A percentile compares a stretch with the other conserved stretches of the same genome.
phyloP scores from a whole-genome alignment of 805 yeast species.

The Dipodascus albidus region DNA sequence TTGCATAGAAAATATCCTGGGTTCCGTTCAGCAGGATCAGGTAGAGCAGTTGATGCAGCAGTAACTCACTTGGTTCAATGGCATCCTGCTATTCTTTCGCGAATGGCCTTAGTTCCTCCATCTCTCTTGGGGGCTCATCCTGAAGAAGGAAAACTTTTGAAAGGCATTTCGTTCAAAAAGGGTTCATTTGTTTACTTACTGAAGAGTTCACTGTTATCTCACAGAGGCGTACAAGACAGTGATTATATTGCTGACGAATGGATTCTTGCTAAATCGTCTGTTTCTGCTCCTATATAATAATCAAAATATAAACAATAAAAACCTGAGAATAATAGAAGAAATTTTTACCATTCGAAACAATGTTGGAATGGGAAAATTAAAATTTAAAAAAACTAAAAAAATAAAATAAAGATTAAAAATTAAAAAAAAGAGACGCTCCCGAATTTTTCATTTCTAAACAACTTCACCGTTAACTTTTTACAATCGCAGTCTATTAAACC shows the following conservation, averaged over 20 bases:
- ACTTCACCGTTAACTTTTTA: too few species aligned
- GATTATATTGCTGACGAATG: constrained; percentile 3
- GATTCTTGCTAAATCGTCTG: background rate
- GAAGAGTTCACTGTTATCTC: background rate
- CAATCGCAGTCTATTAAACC: too few species aligned
- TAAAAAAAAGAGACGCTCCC: too few species aligned
- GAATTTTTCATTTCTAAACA: too few species aligned
- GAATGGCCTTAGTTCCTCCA: constrained; percentile 53
- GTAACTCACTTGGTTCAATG: constrained; percentile 72
- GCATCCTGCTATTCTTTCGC: constrained; percentile 70
- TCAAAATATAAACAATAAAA: too few species aligned
- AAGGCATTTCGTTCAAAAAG: constrained; percentile 13
- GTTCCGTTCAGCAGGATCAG: constrained; percentile 37
- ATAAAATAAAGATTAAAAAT: too few species aligned
- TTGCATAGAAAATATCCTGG: constrained; percentile 48
- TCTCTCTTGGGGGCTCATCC: constrained; percentile 31
- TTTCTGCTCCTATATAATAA: background rate
- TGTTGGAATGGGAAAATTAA: too few species aligned
- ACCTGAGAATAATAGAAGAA: too few species aligned
- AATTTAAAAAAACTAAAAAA: too few species aligned
- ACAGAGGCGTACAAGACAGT: constrained; percentile 1
- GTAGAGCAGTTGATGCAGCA: constrained; percentile 25
- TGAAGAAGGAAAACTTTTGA: constrained; percentile 19
- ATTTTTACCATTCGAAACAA: too few species aligned
- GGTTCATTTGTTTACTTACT: constrained; percentile 21